These are phyloP conservation scores for Yamadazyma ubonensis DNA, from an alignment of 805 yeast species.

Conservation along the genomic window DNA sequence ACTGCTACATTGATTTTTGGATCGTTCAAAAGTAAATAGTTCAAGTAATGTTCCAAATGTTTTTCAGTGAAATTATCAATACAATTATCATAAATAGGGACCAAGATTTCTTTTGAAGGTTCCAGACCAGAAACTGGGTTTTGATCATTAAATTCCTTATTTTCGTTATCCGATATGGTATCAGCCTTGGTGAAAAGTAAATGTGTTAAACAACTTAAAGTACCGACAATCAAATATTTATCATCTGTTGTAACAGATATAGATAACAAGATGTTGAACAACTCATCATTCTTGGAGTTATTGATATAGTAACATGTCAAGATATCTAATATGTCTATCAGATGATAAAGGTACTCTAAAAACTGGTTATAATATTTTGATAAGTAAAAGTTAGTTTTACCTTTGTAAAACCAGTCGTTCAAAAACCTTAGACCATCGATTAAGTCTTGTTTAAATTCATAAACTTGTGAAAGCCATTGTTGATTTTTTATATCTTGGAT, in stretches of 20 bases:
- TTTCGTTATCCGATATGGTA: conserved; percentile 25
- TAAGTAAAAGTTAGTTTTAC: conserved; percentile 18
- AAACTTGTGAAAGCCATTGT: conserved; percentile 62
- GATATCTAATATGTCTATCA: conserved; percentile 80
- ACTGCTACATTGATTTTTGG: conserved; percentile 76
- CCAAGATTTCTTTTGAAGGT: conserved; percentile 7
- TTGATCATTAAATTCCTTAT: conserved; percentile 13
- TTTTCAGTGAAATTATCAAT: conserved; percentile 36
- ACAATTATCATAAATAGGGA: conserved; percentile 32
- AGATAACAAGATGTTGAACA: conserved; percentile 56
- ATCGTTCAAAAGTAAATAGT: conserved; percentile 58
- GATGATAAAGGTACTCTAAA: conserved; percentile 63
- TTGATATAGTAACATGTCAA: conserved; percentile 81
- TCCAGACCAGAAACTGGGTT: conserved; percentile 5
- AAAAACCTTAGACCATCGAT: conserved; percentile 45
- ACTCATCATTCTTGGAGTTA: conserved; percentile 63
- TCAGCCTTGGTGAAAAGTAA: conserved; percentile 53
- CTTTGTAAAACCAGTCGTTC: conserved; percentile 30
- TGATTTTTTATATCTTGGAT: conserved; percentile 84
- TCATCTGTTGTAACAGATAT: conserved; percentile 58
- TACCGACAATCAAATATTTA: conserved; percentile 64
- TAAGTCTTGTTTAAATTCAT: conserved; percentile 46
- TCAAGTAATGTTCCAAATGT: conserved; percentile 53
- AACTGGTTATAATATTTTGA: conserved; percentile 28
- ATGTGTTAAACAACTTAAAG: conserved; percentile 76